phyloP scores from a whole-genome alignment of 208 protist species.

The Acanthamoeba divionensis region DNA sequence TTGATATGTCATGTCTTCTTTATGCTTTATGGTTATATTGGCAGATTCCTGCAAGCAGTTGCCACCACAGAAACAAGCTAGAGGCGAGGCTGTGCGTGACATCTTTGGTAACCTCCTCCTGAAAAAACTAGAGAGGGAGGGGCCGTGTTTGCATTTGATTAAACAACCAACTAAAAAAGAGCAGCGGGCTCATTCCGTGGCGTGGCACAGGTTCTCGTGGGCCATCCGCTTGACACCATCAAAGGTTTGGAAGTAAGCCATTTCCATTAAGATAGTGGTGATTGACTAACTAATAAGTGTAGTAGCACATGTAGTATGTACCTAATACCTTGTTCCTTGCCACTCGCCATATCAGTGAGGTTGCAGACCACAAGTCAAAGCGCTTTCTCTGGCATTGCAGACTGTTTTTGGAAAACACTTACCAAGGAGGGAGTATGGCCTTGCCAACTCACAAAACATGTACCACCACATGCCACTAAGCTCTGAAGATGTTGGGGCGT shows the following conservation, averaged over 20 bases:
- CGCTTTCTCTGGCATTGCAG: neutral
- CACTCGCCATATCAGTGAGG: neutral
- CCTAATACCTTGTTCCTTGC: neutral
- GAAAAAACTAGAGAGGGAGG: too few species aligned
- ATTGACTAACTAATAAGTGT: neutral
- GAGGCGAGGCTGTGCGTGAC: too few species aligned
- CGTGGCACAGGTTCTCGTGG: slow-evolving; percentile 10
- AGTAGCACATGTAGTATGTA: neutral
- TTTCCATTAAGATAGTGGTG: too few species aligned
- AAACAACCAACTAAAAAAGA: too few species aligned
- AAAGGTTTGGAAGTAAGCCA: neutral
- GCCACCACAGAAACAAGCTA: too few species aligned
- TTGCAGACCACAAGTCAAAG: slow-evolving; percentile 14
- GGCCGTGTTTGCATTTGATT: too few species aligned
- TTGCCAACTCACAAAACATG: neutral
- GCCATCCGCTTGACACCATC: slow-evolving; percentile 26
- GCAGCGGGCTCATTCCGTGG: slow-evolving; percentile 26
- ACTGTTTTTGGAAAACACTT: slow-evolving; percentile 50
- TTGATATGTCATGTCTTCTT: too few species aligned
- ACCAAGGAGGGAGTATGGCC: slow-evolving; percentile 34
- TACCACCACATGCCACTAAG: neutral
- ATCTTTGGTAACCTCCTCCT: too few species aligned
- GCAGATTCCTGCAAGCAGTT: too few species aligned
- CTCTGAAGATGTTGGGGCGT: neutral
- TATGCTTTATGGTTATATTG: too few species aligned